A percentile compares a stretch with the other conserved stretches of the same genome.
Evolutionary conservation across 2,329 filamentous ascomycete species (phyloP).

Genomic region (Hortaea sp.): DNA sequence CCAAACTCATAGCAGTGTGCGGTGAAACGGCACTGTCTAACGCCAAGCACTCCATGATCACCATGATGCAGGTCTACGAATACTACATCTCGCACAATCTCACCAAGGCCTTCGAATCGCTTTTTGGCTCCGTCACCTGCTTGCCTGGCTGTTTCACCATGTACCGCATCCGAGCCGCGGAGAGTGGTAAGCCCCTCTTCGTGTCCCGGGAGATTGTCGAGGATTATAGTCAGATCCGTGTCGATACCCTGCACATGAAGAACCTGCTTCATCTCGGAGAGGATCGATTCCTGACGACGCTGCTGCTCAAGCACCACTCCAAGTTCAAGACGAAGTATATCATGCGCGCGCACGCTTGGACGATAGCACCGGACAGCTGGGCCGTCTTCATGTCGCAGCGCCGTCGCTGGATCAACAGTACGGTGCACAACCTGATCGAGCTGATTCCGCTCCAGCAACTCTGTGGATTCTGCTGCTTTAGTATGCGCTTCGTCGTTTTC

Average conservation of each 20-base stretch:
- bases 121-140: constrained; percentile 96
- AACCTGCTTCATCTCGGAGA: constrained; percentile 93
- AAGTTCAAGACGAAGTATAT: constrained; percentile 99
- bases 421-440: constrained; percentile 93
- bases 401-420: constrained; percentile 99
- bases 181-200: constrained; percentile 91
- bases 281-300: constrained; percentile 91
- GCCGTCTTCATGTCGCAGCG: constrained; percentile 92
- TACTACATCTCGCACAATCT: constrained; percentile 99
- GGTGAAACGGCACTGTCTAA: constrained; percentile 92
- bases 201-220: constrained; percentile 88
- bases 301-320: constrained; percentile 82
- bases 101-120: constrained; percentile 90
- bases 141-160: constrained; percentile 98
- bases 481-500: constrained; percentile 97
- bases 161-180: constrained; percentile 92
- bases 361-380: constrained; percentile 92
- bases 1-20: constrained; percentile 83
- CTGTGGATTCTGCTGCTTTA: constrained; percentile 99
- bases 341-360: constrained; percentile 86
- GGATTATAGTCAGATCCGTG: constrained; percentile 80
- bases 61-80: constrained; percentile 99
- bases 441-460: constrained; percentile 87
- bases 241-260: constrained; percentile 98
- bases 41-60: constrained; percentile 83